Conservation (phyloP, 495 filamentous ascomycete genomes). For the Tuber melanosporum region DNA sequence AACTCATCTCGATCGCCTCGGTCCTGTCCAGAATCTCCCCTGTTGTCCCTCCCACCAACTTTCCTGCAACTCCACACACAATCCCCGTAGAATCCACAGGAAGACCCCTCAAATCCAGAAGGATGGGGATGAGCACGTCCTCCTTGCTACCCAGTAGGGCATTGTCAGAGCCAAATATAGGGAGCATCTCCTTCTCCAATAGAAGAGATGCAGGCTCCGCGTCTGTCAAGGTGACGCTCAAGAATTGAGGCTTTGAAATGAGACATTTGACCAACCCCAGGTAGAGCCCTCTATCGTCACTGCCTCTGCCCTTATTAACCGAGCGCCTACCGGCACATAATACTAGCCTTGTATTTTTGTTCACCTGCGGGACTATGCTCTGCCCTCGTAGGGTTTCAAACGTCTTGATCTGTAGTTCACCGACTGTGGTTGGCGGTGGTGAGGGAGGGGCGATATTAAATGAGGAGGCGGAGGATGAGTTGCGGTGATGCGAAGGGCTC, state of each 20-base stretch:
- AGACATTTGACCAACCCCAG: constrained; percentile 63
- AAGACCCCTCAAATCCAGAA: constrained; percentile 71
- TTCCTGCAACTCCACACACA: constrained; percentile 82
- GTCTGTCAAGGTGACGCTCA: constrained; percentile 77
- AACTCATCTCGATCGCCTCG: constrained; percentile 72
- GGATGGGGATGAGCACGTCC: constrained; percentile 78
- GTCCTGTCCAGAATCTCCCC: constrained; percentile 31
- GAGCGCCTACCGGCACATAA: constrained; percentile 71
- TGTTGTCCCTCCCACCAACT: constrained; percentile 55
- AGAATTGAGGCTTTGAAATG: constrained; percentile 66
- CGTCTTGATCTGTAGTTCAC: constrained; percentile 74
- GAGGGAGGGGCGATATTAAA: constrained; percentile 51
- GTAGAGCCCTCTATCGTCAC: constrained; percentile 50
- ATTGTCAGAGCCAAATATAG: constrained; percentile 53
- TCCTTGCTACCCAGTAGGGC: constrained; percentile 68
- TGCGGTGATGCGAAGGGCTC: constrained; percentile 48
- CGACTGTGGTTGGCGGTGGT: constrained; percentile 67
- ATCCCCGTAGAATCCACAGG: constrained; percentile 89
- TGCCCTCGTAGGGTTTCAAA: constrained; percentile 68
- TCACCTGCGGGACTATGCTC: constrained; percentile 66
- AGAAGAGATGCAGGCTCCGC: constrained; percentile 78
- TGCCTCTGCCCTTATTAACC: constrained; percentile 41
- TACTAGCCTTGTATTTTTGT: constrained; percentile 62
- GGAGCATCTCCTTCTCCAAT: constrained; percentile 66
- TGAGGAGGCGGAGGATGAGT: constrained; percentile 48